phyloP scores from a whole-genome alignment of 495 filamentous ascomycete genomes.

The Schizothecium vesticola region DNA sequence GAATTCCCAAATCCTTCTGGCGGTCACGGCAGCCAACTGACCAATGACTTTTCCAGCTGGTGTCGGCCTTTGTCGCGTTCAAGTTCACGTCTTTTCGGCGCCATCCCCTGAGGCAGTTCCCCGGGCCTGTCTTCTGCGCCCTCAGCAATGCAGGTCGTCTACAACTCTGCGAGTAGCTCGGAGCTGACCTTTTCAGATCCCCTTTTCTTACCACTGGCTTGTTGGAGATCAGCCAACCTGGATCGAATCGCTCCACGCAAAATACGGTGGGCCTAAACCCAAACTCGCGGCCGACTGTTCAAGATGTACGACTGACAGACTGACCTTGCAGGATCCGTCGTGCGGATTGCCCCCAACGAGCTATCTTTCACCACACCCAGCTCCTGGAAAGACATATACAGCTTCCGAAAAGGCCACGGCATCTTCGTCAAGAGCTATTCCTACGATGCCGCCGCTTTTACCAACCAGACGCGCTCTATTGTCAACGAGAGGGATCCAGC shows the following conservation, averaged over 20 bases:
- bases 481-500: constrained; percentile 24
- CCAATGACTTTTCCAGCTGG: neutral
- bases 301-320: neutral
- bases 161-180: neutral
- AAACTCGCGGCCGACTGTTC: neutral
- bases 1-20: neutral
- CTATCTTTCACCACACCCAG: constrained; percentile 37
- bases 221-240: constrained; percentile 12
- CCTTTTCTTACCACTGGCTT: constrained; percentile 8
- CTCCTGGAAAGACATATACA: constrained; percentile 43
- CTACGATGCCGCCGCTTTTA: constrained; percentile 25
- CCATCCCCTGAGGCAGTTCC: constrained; percentile 7
- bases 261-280: constrained; percentile 17
- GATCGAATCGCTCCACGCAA: constrained; percentile 18
- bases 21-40: neutral
- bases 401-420: constrained; percentile 23
- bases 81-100: neutral
- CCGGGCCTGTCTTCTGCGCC: constrained; percentile 8
- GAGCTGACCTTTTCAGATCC: constrained; percentile 3
- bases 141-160: constrained; percentile 4
- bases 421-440: constrained; percentile 27
- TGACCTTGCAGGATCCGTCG: constrained; percentile 27
- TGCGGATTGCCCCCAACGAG: constrained; percentile 43
- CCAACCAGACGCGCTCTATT: constrained; percentile 19
- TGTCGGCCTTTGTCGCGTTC: neutral